Conservation (phyloP, 2,329 filamentous ascomycete genomes). For the Xylaria sp. region DNA sequence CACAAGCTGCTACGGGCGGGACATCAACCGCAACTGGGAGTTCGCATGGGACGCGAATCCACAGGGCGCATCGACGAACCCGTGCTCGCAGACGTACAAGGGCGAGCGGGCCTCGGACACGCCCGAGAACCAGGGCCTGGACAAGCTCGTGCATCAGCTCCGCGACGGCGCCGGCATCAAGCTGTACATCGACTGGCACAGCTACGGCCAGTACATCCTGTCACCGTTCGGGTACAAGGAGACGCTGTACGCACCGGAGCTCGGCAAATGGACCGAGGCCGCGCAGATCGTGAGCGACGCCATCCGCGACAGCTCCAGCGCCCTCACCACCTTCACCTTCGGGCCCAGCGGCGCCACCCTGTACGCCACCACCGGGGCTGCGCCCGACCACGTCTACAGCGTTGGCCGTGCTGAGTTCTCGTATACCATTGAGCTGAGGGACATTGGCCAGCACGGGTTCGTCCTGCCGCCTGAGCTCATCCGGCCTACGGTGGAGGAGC, state of each 20-base stretch:
- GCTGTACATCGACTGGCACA: slow-evolving; percentile 69
- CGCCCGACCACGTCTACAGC: slow-evolving; percentile 43
- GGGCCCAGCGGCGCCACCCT: slow-evolving; percentile 43
- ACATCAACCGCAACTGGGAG: slow-evolving; percentile 66
- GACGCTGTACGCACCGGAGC: slow-evolving; percentile 52
- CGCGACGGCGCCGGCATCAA: slow-evolving; percentile 57
- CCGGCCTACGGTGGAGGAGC: slow-evolving; percentile 41
- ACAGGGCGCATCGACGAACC: slow-evolving; percentile 59
- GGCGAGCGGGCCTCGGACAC: slow-evolving; percentile 54
- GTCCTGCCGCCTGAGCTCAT: slow-evolving; percentile 44
- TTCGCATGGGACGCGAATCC: slow-evolving; percentile 56
- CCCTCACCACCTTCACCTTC: slow-evolving; percentile 42
- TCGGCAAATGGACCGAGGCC: slow-evolving; percentile 53
- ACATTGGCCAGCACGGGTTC: slow-evolving; percentile 43
- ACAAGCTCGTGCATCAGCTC: slow-evolving; percentile 45
- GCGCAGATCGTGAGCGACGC: slow-evolving; percentile 50
- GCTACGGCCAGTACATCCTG: slow-evolving; percentile 65
- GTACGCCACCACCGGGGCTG: slow-evolving; percentile 43
- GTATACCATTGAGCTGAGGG: slow-evolving; percentile 45
- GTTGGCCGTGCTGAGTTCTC: slow-evolving; percentile 43
- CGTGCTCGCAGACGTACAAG: slow-evolving; percentile 59
- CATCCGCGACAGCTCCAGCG: slow-evolving; percentile 49
- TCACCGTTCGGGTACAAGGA: slow-evolving; percentile 63
- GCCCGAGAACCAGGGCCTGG: slow-evolving; percentile 59
- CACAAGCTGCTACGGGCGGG: slow-evolving; percentile 57